phyloP scores from a whole-genome alignment of 2,329 filamentous ascomycete species.

The Chrysosporium queenslandicum region DNA sequence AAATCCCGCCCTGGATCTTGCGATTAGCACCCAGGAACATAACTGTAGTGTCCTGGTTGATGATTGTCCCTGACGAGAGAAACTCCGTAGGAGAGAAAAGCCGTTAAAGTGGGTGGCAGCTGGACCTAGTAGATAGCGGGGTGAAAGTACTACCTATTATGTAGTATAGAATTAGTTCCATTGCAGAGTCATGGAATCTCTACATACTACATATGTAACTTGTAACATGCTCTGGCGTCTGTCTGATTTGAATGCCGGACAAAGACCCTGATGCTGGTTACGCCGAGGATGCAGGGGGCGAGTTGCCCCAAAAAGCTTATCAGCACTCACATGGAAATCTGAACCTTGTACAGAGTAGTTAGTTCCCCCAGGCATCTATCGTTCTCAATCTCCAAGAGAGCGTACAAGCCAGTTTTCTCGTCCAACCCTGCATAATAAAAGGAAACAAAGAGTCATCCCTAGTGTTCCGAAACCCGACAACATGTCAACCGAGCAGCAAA shows the following conservation, averaged over 20 bases:
- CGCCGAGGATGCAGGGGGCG: neutral
- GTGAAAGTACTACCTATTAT: too few relatives aligned
- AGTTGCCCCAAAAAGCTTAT: slow-evolving; percentile 4
- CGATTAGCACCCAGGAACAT: slow-evolving; percentile 9
- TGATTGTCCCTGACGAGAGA: neutral
- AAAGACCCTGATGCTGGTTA: neutral
- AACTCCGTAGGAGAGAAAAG: too few relatives aligned
- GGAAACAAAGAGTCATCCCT: neutral
- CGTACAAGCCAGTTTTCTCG: neutral
- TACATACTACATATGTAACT: too few relatives aligned
- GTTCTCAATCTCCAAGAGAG: neutral
- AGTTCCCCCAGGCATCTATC: neutral
- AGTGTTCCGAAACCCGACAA: neutral
- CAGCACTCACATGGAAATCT: slow-evolving; percentile 5
- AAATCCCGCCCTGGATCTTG: slow-evolving; percentile 22
- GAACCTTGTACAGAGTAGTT: too few relatives aligned
- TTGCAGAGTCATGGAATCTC: too few relatives aligned
- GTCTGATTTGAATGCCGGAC: too few relatives aligned
- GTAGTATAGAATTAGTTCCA: neutral
- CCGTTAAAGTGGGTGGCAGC: too few relatives aligned
- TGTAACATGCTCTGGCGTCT: too few relatives aligned
- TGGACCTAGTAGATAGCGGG: too few relatives aligned
- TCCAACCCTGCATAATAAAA: neutral
- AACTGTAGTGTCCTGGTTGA: slow-evolving; percentile 14
- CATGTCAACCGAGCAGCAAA: neutral